Evolutionary conservation across 768 basidiomycete genomes (phyloP), one percentile per base, ranked within the genome.

Genomic region (Dioszegia crocea): DNA sequence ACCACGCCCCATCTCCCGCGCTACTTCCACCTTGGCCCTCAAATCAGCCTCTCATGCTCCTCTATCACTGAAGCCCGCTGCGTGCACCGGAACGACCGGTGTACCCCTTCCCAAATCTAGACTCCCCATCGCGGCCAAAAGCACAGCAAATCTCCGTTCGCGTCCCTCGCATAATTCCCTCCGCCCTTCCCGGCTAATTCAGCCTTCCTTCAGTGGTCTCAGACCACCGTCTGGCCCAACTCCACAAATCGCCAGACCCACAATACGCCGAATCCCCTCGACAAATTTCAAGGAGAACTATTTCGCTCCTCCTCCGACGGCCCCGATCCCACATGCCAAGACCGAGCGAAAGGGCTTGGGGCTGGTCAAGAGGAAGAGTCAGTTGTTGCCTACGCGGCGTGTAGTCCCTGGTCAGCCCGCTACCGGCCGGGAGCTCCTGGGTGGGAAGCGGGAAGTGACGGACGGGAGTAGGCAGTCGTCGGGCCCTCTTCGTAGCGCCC

Each of bases 221-320:
- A 38, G 17, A 38, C n/a, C n/a, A n/a, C n/a, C n/a, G n/a, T n/a
- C n/a, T n/a, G n/a, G n/a, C n/a, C n/a, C n/a, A n/a, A n/a, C n/a
- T n/a, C n/a, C n/a, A n/a, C n/a, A n/a, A n/a, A n/a, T 9, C 2
- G 33, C 11, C 5, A 21, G 4, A 40, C 36, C 14, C 9, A 40
- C 36, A n/a, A 40, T 53, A 4, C 31, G 51, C 21, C 36, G 38
- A 10, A 27, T 39, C 51, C 26, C 51, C 4, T 53, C 51, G 3
- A 53, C 51, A 6, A 38, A 53, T 27, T 53, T 53, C 24, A 53
- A 53, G 51, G 51, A 53, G 51, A 53, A 53, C 51, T 53, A 33
- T 24, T 53, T 53, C 16, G 39, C 36, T 40, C 38, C 51, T 2
- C 51, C 51, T 3, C 51, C 51, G 17, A 2, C 36, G 2, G 6